Base-by-base conservation (phyloP, 2,329 filamentous ascomycete species). In the Coniochaeta sp. region DNA sequence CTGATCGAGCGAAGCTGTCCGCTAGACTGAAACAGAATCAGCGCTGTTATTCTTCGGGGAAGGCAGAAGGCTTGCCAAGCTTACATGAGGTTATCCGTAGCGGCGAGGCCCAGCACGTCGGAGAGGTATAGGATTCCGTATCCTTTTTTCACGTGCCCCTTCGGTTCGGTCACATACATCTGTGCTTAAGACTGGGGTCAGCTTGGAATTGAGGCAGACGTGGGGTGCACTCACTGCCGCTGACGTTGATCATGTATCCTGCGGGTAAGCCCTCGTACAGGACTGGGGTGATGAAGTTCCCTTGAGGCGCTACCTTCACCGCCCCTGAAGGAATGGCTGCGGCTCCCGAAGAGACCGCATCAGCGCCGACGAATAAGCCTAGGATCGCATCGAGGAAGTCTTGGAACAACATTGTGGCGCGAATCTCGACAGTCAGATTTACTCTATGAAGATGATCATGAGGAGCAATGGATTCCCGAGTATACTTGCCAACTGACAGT, bases 1-100 rank as follows among this genome's bases (percentile, higher is more conserved):
- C 55, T 6, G 42, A 10, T 8, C 55, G 55, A 40, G 55, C 55
- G 22, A 57, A 57, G 34, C 55, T 57, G 55, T 57, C 55, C n/a
- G 55, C 55, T 34, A 57, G 34, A 40, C 55, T 57, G n/a, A 56
- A 7, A 1, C 4, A 22, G 28, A 36, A 7, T 34, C 28, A 22
- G 54, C 28, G 5, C n/a, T 34, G 30, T 16, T 42, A 26, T 22
- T 6, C 14, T 32, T 6, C 2, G 17, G n/a, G 12, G 26, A 28
- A 36, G 26, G 55, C 2, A 17, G 54, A 10, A n/a, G 9, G 8
- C 17, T 8, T 14, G 24, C n/a, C n/a, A 9, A 34, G 30, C 55
- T 57, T 24, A 57, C 55, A 57, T 19, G 32, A 57, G 55, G 17
- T 57, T 57, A 12, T 57, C 55, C 12, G 32, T n/a, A 5, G 26